Evolutionary conservation across 192 early-diverging fungal species (phyloP), one percentile per base, ranked within the genome.

Genomic region (Coemansia aciculifera): DNA sequence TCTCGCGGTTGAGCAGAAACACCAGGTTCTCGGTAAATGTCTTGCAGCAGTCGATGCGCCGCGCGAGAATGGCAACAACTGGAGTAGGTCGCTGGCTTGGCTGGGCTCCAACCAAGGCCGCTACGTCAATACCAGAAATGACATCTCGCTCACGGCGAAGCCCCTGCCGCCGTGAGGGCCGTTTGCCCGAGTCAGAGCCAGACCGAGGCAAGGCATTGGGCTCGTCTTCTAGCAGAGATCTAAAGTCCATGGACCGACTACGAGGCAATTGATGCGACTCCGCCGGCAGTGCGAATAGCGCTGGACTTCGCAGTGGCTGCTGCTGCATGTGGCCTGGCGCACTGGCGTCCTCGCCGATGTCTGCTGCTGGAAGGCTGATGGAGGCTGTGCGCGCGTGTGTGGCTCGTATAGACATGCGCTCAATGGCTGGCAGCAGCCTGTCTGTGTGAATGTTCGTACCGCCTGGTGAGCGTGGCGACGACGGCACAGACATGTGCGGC

Each of bases 1-100:
- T 89, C 27, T 91, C 89, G 32, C 95, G 89, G 74, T 98, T 98
- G 62, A 98, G 80, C 78, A 98, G 89, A 72, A 98, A 94, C 54
- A 98, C 89, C 21, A 98, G 69, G 69, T 94, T 98, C 38, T 92
- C 94, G 6, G 89, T 85, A 68, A 98, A 91, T 13, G 92, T 95
- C 54, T 90, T 92, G 71, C 90, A 85, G 49, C 81, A 72, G 48
- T 78, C 73, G 11, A 65, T 62, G 15, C 81, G 72, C 34, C 65
- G 62, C 19, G 73, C 75, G 39, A 83, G 70, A 27, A 83, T 69
- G 19, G 62, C 65, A 2, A 83, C 68, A 15, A 83, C 75, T 0
- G 67, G 72, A 12, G 79, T 77, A 21, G 63, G 49, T 12, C 46
- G 31, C 37, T 32, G 59, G 37, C 36, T 23, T 21, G 36, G 10